These are phyloP conservation scores for Trichoderma gamsii DNA, from an alignment of 495 filamentous ascomycete species.

Conservation along the genomic window DNA sequence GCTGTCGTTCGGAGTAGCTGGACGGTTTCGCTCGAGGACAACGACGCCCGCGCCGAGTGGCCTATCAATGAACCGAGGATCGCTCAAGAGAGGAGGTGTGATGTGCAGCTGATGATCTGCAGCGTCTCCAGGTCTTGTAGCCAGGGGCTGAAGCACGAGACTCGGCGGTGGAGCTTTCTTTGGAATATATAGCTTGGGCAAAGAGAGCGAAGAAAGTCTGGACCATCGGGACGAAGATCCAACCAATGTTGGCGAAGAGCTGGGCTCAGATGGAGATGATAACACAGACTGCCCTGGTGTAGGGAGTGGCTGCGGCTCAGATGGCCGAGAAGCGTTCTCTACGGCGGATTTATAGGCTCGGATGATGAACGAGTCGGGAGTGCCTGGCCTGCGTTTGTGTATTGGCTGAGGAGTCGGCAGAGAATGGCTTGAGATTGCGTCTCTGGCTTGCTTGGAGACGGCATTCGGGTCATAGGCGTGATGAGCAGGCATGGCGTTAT, in stretches of 20 bases:
- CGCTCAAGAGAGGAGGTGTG: slow-evolving; percentile 16
- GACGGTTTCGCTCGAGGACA: neutral
- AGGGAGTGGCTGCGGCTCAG: neutral
- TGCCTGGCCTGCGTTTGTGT: neutral
- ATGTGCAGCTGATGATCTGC: slow-evolving; percentile 15
- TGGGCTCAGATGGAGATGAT: neutral
- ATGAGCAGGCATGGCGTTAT: slow-evolving; percentile 38
- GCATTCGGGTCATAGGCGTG: slow-evolving; percentile 42
- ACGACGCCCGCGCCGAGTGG: slow-evolving; percentile 12
- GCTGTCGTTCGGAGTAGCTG: neutral
- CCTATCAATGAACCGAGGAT: slow-evolving; percentile 19
- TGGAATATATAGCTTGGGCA: neutral
- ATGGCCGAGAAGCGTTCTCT: neutral
- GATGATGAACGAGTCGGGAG: slow-evolving; percentile 2
- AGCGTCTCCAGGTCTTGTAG: slow-evolving; percentile 9
- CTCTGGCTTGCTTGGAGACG: slow-evolving; percentile 10
- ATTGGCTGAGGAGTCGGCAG: neutral
- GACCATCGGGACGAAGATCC: slow-evolving; percentile 1
- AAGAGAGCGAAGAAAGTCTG: neutral
- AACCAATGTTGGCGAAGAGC: neutral
- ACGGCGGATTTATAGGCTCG: neutral
- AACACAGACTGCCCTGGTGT: neutral
- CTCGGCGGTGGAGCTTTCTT: slow-evolving; percentile 23
- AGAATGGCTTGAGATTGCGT: neutral
- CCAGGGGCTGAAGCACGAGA: slow-evolving; percentile 22